These are phyloP conservation scores for Cladorrhinum sp. DNA, from an alignment of 2,329 filamentous ascomycete species.

Conservation along the genomic window DNA sequence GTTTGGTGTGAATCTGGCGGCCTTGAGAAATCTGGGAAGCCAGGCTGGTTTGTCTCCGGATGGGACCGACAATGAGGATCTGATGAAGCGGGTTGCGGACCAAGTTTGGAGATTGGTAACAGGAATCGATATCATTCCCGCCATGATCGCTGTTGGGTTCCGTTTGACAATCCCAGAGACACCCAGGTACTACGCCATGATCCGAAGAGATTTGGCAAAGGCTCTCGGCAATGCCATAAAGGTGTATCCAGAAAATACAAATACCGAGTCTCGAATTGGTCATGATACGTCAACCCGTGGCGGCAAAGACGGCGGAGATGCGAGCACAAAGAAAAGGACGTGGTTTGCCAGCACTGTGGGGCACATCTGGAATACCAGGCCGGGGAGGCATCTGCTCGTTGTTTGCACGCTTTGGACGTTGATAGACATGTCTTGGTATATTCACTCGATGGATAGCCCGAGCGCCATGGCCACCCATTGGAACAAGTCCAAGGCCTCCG, in stretches of 20 bases:
- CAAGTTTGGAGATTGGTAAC: slow-evolving; percentile 49
- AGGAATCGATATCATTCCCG: slow-evolving; percentile 48
- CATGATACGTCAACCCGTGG: not conserved
- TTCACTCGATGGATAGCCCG: slow-evolving; percentile 25
- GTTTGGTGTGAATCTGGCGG: slow-evolving; percentile 17
- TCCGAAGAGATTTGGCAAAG: slow-evolving; percentile 17
- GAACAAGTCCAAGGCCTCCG: not conserved
- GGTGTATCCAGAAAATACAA: not conserved
- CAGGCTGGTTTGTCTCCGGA: not conserved
- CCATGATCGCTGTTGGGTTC: slow-evolving; percentile 44
- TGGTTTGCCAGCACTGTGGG: slow-evolving; percentile 20
- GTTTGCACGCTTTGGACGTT: slow-evolving; percentile 51
- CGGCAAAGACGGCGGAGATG: not conserved
- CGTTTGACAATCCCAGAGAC: slow-evolving; percentile 51
- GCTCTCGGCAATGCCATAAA: slow-evolving; percentile 9
- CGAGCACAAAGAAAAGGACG: not conserved
- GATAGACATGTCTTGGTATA: slow-evolving; percentile 55
- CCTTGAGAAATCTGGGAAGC: not conserved
- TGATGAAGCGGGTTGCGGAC: slow-evolving; percentile 35
- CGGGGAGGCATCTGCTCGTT: slow-evolving; percentile 31
- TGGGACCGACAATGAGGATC: slow-evolving; percentile 9
- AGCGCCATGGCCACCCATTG: not conserved
- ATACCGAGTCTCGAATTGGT: not conserved
- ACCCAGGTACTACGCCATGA: slow-evolving; percentile 37
- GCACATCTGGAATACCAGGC: slow-evolving; percentile 30